Evolutionary conservation across 2,329 filamentous ascomycete species (phyloP), one percentile per base, ranked within the genome.

Genomic region (Colletotrichum zoysiae): DNA sequence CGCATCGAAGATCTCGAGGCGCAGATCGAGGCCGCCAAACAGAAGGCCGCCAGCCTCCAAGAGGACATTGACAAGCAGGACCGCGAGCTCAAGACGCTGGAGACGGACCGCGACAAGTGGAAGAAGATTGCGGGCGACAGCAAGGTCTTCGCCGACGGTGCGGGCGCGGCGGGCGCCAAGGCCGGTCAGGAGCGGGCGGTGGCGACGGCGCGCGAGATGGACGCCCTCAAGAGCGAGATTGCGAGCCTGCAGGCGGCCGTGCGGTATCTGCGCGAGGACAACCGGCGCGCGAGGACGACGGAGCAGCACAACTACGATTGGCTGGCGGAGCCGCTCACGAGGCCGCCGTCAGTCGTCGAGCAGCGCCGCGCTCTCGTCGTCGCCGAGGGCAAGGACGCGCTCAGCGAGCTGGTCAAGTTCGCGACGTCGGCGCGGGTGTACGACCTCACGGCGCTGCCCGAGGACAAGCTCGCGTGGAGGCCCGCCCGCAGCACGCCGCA

Each of bases 171-270:
- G 20, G 85, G 84, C 18, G 83, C 85, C 71, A 89, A 88, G 80
- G 86, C 88, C 14, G 88, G 89, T 30, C 87, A 91, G 77, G 90
- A 93, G 78, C 88, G 89, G 35, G 90, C 91, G 38, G 91, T 92
- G 58, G 89, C 91, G 5, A 92, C 90, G 1, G 90, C 90, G 38
- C 88, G 90, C 65, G 92, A 95, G 80, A 91, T 95, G 82, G 92
- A 95, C 75, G 84, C 85, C 12, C 88, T 95, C 75, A 90, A 91
- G 79, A 86, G 87, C 75, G 91, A 95, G 71, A 90, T 95, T 76
- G 86, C 85, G 67, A 86, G 85, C 75, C 80, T 92, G 67, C 87
- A 93, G 78, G 87, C 88, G 2, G 90, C 91, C 1, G 89, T 93
- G 57, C 86, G 90, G 14, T 92, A 90, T 79, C 84, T 94, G 40